These are phyloP conservation scores for Leccinum arenicola DNA, from an alignment of 768 basidiomycete species.

Conservation along the genomic window DNA sequence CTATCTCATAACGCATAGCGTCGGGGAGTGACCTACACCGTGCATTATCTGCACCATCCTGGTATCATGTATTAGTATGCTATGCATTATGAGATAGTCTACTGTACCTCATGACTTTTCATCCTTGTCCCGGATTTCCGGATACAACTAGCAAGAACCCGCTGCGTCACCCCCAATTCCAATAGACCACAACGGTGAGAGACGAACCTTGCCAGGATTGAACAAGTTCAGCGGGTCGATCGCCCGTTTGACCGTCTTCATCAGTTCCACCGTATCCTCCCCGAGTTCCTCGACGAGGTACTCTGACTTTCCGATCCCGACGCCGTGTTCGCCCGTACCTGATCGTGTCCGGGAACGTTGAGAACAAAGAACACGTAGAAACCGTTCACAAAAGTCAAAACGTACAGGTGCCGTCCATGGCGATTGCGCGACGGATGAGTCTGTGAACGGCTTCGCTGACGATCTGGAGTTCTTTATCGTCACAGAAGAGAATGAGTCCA, in stretches of 20 bases:
- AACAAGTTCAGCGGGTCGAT: slow-evolving; percentile 80
- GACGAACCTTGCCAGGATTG: slow-evolving; percentile 75
- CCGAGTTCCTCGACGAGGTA: slow-evolving; percentile 86
- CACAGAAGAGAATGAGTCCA: slow-evolving; percentile 53
- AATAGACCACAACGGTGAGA: background rate
- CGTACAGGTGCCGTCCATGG: slow-evolving; percentile 75
- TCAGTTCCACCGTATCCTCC: slow-evolving; percentile 72
- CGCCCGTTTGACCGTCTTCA: slow-evolving; percentile 80
- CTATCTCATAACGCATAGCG: no score
- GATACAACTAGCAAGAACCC: slow-evolving; percentile 14
- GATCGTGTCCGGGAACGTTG: background rate
- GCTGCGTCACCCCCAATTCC: background rate
- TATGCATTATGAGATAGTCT: no score
- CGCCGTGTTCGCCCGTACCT: slow-evolving; percentile 88
- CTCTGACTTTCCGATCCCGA: slow-evolving; percentile 83
- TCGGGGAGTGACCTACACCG: no score
- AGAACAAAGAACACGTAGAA: background rate
- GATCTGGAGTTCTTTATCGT: slow-evolving; percentile 53
- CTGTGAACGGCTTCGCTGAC: slow-evolving; percentile 65
- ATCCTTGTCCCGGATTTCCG: background rate
- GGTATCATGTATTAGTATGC: no score
- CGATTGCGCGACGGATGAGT: slow-evolving; percentile 67
- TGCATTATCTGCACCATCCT: no score
- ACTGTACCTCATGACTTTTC: background rate
- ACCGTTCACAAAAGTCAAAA: background rate